Percentiles rank a stretch among this genome's conserved stretches.
Conservation (phyloP, 2,329 filamentous ascomycete genomes). For the Diplodia sapinea region DNA sequence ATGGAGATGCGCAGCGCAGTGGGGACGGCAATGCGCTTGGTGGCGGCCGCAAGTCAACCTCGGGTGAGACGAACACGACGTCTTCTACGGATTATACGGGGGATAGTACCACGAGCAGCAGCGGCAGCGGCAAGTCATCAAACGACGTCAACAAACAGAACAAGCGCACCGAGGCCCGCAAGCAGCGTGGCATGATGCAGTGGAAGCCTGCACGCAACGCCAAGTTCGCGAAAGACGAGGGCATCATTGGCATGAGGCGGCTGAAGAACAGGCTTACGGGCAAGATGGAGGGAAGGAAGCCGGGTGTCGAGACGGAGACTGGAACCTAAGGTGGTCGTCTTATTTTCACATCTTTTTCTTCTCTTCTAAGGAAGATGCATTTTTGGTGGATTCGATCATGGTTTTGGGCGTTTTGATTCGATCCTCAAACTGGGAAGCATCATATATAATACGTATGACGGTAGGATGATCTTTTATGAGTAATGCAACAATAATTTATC, state of each 20-base stretch:
- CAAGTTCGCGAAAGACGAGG: conserved; percentile 86
- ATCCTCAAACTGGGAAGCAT: no score
- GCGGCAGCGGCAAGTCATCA: conserved; percentile 31
- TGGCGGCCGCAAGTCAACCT: conserved; percentile 35
- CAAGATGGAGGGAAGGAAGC: conserved; percentile 76
- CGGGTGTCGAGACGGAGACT: conserved; percentile 76
- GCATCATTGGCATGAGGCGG: conserved; percentile 76
- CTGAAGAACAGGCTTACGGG: conserved; percentile 76
- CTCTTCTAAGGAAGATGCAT: no score
- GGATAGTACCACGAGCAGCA: conserved; percentile 32
- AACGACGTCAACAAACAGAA: conserved; percentile 71
- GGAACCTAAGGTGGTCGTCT: not conserved
- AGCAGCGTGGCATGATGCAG: conserved; percentile 91
- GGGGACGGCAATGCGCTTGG: conserved; percentile 36
- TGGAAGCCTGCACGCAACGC: conserved; percentile 89
- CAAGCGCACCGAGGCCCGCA: conserved; percentile 75
- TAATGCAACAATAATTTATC: no score
- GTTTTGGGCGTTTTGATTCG: no score
- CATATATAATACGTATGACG: no score
- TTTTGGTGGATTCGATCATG: no score
- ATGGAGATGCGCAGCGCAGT: conserved; percentile 37
- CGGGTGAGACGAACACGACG: conserved; percentile 36
- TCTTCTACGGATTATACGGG: conserved; percentile 31
- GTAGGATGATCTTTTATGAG: no score
- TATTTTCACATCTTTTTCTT: not conserved